Evolutionary conservation across 2,329 filamentous ascomycete genomes (phyloP).

Genomic region (Aspergillus transmontanensis): DNA sequence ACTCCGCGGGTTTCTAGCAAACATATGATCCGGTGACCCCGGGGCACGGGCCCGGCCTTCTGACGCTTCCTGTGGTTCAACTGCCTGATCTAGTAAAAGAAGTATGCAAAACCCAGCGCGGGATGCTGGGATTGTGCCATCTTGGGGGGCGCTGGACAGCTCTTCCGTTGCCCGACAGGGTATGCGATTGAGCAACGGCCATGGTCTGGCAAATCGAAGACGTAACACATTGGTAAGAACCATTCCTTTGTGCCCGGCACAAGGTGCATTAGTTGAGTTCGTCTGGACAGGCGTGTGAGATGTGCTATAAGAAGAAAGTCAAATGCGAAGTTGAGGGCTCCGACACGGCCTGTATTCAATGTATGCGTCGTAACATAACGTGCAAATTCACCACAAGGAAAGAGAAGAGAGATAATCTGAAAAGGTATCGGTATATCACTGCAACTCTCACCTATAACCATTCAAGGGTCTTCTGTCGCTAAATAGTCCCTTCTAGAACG

Average conservation of each 20-base stretch:
- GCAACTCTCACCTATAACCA: background rate
- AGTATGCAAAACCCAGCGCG: slow-evolving; percentile 21
- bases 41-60: background rate
- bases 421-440: slow-evolving; percentile 63
- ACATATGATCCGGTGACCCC: background rate
- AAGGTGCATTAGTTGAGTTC: slow-evolving; percentile 17
- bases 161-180: slow-evolving; percentile 6
- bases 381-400: slow-evolving; percentile 91
- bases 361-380: slow-evolving; percentile 90
- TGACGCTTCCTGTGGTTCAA: background rate
- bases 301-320: slow-evolving; percentile 85
- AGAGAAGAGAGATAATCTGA: slow-evolving; percentile 88
- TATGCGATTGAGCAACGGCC: slow-evolving; percentile 11
- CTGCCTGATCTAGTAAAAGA: slow-evolving; percentile 4
- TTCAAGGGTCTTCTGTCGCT: background rate
- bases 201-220: slow-evolving; percentile 13
- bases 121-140: slow-evolving; percentile 9
- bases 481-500: slow-evolving; percentile 57
- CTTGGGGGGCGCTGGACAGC: slow-evolving; percentile 12
- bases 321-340: slow-evolving; percentile 93
- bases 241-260: background rate
- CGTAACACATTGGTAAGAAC: slow-evolving; percentile 28
- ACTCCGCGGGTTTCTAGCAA: background rate
- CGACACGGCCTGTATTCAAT: slow-evolving; percentile 72
- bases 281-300: slow-evolving; percentile 72